Evolutionary conservation across 352 stramenopile species (phyloP).

Genomic region (Poterioochromonas sp.): DNA sequence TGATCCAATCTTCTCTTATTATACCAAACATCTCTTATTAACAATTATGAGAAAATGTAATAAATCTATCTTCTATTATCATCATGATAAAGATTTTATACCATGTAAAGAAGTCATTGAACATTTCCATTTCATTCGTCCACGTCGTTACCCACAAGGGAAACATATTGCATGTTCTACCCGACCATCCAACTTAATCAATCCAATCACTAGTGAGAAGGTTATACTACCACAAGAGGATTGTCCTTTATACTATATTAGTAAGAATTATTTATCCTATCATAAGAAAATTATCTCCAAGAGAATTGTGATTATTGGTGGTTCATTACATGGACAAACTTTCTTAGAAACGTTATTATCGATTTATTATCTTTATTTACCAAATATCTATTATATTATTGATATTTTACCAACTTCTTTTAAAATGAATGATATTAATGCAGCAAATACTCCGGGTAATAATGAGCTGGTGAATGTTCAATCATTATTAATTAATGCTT

Average conservation of each 20-base stretch:
- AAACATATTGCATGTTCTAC: neutral
- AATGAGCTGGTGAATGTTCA: constrained; percentile 29
- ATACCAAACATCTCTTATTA: constrained; percentile 53
- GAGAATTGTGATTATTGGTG: constrained; percentile 68
- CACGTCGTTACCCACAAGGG: constrained; percentile 20
- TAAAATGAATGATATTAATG: neutral
- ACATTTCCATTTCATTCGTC: constrained; percentile 39
- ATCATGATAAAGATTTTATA: constrained; percentile 25
- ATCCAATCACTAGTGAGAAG: neutral
- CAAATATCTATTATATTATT: constrained; percentile 67
- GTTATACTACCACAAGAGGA: neutral
- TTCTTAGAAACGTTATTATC: constrained; percentile 59
- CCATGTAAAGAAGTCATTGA: constrained; percentile 36
- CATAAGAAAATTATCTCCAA: constrained; percentile 52
- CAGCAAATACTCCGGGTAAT: neutral
- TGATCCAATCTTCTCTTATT: constrained; percentile 57
- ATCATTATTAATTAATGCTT: neutral
- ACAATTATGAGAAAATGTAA: constrained; percentile 61
- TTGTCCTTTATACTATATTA: constrained; percentile 61
- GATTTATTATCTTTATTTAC: constrained; percentile 65
- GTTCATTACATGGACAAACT: constrained; percentile 55
- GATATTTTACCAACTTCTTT: constrained; percentile 37
- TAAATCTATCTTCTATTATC: constrained; percentile 56
- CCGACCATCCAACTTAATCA: neutral
- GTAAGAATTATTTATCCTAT: constrained; percentile 65